Conservation (phyloP, 2,329 filamentous ascomycete species). For the Fusarium sp. region DNA sequence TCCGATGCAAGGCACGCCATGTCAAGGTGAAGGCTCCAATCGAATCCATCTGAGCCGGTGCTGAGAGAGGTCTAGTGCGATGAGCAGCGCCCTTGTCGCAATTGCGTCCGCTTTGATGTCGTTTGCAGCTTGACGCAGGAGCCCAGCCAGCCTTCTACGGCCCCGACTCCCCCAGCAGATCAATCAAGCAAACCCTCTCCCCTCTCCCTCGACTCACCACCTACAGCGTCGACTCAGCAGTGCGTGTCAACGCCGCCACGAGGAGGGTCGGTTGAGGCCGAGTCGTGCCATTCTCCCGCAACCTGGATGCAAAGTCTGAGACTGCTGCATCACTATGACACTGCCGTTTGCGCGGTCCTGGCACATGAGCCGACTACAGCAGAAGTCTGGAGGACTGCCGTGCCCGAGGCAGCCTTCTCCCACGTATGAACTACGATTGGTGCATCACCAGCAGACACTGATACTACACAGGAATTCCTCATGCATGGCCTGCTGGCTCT, state of each 20-base stretch:
- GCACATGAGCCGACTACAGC: not conserved
- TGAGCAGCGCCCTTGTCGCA: constrained; percentile 31
- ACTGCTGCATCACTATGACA: constrained; percentile 35
- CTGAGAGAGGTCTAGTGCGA: constrained; percentile 30
- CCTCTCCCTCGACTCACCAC: not conserved
- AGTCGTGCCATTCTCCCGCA: not conserved
- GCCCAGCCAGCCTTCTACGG: not conserved
- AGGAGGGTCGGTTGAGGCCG: not conserved
- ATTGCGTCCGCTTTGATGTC: constrained; percentile 32
- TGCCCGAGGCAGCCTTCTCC: constrained; percentile 28
- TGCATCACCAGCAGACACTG: not conserved
- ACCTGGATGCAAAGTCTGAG: constrained; percentile 37
- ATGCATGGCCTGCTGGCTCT: constrained; percentile 35
- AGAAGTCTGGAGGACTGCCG: constrained; percentile 25
- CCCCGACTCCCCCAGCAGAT: constrained; percentile 1
- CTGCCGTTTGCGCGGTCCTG: constrained; percentile 8
- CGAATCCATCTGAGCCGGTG: not conserved
- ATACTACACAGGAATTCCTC: constrained; percentile 22
- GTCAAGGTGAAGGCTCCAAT: constrained; percentile 26
- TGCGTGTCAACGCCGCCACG: not conserved
- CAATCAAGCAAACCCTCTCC: not conserved
- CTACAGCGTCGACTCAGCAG: not conserved
- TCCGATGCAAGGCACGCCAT: constrained; percentile 35
- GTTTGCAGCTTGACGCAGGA: constrained; percentile 30
- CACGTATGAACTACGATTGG: constrained; percentile 9